phyloP scores from a whole-genome alignment of 805 yeast genomes.

The Metschnikowia noctiluminum region DNA sequence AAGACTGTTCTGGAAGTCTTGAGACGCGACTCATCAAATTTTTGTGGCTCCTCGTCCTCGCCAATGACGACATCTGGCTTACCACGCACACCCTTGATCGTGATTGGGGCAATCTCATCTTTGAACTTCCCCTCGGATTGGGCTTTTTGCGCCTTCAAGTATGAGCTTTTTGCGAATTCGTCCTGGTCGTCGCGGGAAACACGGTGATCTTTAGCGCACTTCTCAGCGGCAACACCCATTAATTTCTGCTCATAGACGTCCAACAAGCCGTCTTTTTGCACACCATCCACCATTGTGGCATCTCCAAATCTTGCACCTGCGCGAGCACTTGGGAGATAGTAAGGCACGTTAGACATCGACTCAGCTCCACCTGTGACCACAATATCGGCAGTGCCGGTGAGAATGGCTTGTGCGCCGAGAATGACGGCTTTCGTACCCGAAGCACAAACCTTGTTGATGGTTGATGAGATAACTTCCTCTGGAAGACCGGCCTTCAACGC shows the following conservation, averaged over 20 bases:
- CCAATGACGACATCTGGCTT: slow-evolving; percentile 75
- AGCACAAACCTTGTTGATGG: slow-evolving; percentile 96
- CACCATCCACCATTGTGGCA: slow-evolving; percentile 73
- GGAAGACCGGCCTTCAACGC: slow-evolving; percentile 87
- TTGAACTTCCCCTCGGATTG: slow-evolving; percentile 77
- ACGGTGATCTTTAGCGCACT: slow-evolving; percentile 81
- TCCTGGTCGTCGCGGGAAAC: slow-evolving; percentile 87
- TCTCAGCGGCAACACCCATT: slow-evolving; percentile 98
- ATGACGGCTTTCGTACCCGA: slow-evolving; percentile 92
- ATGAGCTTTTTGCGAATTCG: slow-evolving; percentile 78
- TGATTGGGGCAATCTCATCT: slow-evolving; percentile 80
- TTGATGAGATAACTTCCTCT: slow-evolving; percentile 76
- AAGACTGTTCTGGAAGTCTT: slow-evolving; percentile 89
- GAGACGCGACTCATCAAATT: slow-evolving; percentile 74
- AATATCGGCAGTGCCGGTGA: slow-evolving; percentile 86
- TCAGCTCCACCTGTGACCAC: slow-evolving; percentile 98
- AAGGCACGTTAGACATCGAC: slow-evolving; percentile 94
- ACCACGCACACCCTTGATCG: slow-evolving; percentile 83
- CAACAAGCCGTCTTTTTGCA: slow-evolving; percentile 86
- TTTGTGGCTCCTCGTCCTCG: slow-evolving; percentile 79
- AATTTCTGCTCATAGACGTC: slow-evolving; percentile 87
- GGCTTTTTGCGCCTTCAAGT: slow-evolving; percentile 83
- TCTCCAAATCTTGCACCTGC: slow-evolving; percentile 90
- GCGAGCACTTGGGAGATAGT: slow-evolving; percentile 84
- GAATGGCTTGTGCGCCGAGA: slow-evolving; percentile 83